Evolutionary conservation across 768 basidiomycete genomes (phyloP).

Genomic region (Sporobolomyces phaffii): DNA sequence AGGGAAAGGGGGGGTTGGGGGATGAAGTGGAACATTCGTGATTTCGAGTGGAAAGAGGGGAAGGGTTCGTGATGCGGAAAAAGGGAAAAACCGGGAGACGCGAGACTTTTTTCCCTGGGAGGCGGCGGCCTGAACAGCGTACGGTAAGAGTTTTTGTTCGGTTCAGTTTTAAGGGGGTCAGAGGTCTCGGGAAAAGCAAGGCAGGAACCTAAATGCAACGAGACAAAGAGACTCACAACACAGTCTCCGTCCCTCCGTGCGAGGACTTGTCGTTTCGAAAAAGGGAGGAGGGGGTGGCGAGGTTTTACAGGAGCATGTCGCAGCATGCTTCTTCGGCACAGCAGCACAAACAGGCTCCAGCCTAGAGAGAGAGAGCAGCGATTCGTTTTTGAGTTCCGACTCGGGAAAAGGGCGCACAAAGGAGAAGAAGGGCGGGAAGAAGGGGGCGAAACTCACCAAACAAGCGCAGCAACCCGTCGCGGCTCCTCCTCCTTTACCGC

Average conservation of each 20-base stretch:
- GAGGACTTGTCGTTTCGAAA: neutral
- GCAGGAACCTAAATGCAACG: neutral
- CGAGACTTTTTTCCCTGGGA: no score
- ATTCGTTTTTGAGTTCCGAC: neutral
- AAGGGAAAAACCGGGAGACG: neutral
- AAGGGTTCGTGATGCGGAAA: neutral
- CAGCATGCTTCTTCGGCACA: conserved; percentile 29
- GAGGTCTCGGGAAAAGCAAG: no score
- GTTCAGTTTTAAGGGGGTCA: no score
- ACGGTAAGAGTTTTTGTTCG: no score
- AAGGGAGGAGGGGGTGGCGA: neutral
- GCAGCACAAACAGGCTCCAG: conserved; percentile 25
- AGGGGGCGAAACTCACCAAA: neutral
- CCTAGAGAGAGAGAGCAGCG: neutral
- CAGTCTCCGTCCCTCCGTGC: no score
- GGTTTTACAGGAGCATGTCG: conserved; percentile 16
- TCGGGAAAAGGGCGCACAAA: neutral
- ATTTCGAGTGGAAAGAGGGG: neutral
- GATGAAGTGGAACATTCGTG: no score
- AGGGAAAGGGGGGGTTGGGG: no score
- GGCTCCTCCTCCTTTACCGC: conserved; percentile 14
- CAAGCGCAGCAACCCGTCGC: conserved; percentile 28
- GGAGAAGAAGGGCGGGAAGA: neutral
- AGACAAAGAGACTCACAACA: no score
- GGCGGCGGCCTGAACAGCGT: no score